Conservation (phyloP, 2,329 filamentous ascomycete genomes). For the Colletotrichum endophyticum region DNA sequence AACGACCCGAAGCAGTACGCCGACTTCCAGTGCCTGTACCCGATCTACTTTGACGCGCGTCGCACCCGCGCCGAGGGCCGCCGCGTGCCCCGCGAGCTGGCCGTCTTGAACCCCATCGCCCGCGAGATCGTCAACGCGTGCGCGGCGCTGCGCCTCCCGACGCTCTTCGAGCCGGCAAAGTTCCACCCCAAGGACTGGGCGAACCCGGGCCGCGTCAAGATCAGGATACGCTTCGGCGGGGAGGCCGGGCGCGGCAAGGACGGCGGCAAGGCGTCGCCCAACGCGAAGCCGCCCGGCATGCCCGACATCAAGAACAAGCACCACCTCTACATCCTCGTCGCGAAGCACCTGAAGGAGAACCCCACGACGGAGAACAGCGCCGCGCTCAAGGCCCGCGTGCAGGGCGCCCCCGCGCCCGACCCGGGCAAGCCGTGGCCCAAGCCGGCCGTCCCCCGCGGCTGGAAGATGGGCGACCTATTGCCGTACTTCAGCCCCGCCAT, state of each 20-base stretch:
- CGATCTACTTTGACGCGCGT: constrained; percentile 88
- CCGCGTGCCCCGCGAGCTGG: constrained; percentile 74
- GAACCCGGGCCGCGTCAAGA: constrained; percentile 89
- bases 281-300: constrained; percentile 21
- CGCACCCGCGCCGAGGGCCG: constrained; percentile 80
- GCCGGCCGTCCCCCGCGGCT: constrained; percentile 81
- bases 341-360: constrained; percentile 75
- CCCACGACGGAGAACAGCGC: constrained; percentile 74
- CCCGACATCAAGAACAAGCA: constrained; percentile 77
- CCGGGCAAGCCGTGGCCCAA: constrained; percentile 71
- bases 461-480: constrained; percentile 86
- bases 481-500: constrained; percentile 89
- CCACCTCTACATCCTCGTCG: constrained; percentile 84
- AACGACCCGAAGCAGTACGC: constrained; percentile 66
- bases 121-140: constrained; percentile 90
- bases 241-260: constrained; percentile 34
- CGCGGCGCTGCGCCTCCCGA: constrained; percentile 70
- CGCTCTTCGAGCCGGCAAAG: constrained; percentile 89
- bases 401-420: constrained; percentile 72
- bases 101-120: constrained; percentile 85
- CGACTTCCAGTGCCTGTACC: constrained; percentile 89
- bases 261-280: constrained; percentile 56
- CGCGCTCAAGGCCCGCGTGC: constrained; percentile 74
- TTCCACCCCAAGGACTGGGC: constrained; percentile 96
- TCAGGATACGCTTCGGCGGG: constrained; percentile 40